A percentile compares a stretch with the other conserved stretches of the same genome.
phyloP scores from a whole-genome alignment of 2,329 filamentous ascomycete genomes.

The Hansfordia pulvinata region DNA sequence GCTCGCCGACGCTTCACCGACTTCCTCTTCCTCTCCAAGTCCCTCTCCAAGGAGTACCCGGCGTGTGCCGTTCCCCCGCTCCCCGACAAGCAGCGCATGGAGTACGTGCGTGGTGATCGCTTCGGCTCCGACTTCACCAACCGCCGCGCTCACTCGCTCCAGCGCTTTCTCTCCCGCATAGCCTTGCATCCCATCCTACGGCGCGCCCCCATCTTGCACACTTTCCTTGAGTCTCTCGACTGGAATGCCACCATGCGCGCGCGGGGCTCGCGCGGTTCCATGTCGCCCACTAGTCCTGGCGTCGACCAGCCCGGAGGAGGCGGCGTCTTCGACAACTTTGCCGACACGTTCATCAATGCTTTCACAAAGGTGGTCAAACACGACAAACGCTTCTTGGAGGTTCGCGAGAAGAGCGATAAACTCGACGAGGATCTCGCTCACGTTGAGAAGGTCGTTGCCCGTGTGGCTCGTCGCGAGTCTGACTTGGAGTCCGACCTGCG shows the following conservation, averaged over 20 bases:
- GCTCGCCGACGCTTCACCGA: constrained; percentile 92
- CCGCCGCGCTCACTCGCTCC: constrained; percentile 76
- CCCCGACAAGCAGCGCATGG: constrained; percentile 98
- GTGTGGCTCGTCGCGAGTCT: constrained; percentile 74
- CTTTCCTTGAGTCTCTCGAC: constrained; percentile 83
- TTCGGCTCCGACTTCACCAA: constrained; percentile 89
- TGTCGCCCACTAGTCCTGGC: constrained; percentile 28
- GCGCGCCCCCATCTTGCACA: constrained; percentile 67
- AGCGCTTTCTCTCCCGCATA: constrained; percentile 79
- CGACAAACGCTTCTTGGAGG: constrained; percentile 87
- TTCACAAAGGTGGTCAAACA: constrained; percentile 95
- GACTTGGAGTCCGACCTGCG: constrained; percentile 81
- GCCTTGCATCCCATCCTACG: constrained; percentile 82
- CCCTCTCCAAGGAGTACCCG: constrained; percentile 74
- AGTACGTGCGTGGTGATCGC: constrained; percentile 91
- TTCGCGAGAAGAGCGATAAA: constrained; percentile 84
- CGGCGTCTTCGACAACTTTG: constrained; percentile 86
- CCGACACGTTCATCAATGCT: constrained; percentile 92
- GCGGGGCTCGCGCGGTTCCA: constrained; percentile 52
- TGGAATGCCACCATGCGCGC: constrained; percentile 95
- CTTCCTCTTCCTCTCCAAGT: constrained; percentile 93
- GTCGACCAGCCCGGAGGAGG: too few species aligned
- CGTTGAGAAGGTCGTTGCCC: constrained; percentile 89
- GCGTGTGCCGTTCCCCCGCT: constrained; percentile 87
- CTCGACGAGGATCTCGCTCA: constrained; percentile 85